Conservation (phyloP, 352 stramenopile genomes). For the Phytophthora pluvialis region DNA sequence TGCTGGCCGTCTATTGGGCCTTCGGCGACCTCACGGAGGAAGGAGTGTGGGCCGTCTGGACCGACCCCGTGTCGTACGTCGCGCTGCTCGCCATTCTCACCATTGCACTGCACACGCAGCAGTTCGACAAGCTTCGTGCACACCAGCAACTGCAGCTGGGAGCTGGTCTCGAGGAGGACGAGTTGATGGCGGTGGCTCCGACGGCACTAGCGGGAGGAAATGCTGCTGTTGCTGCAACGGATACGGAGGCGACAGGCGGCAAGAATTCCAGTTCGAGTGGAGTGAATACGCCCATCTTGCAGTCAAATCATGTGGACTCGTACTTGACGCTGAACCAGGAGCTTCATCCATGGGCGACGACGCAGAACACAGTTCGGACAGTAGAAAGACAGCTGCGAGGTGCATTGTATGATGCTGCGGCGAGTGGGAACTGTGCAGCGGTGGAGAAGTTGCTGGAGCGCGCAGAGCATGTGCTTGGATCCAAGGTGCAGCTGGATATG, state of each 20-base stretch:
- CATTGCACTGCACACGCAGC: conserved; percentile 62
- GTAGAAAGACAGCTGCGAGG: conserved; percentile 57
- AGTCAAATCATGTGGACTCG: conserved; percentile 45
- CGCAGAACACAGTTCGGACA: conserved; percentile 38
- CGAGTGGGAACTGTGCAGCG: conserved; percentile 48
- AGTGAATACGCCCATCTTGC: conserved; percentile 44
- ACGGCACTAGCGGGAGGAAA: conserved; percentile 20
- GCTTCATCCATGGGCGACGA: conserved; percentile 38
- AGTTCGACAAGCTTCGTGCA: conserved; percentile 68
- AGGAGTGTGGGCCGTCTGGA: conserved; percentile 43
- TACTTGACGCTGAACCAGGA: conserved; percentile 53
- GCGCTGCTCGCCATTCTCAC: conserved; percentile 45
- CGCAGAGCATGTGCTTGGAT: conserved; percentile 61
- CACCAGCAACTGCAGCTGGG: conserved; percentile 75
- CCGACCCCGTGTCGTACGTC: conserved; percentile 31
- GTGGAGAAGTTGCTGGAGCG: conserved; percentile 55
- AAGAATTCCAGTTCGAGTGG: conserved; percentile 13
- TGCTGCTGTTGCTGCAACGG: background rate
- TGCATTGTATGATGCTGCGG: conserved; percentile 55
- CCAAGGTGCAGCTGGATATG: conserved; percentile 67
- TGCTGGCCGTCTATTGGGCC: conserved; percentile 51
- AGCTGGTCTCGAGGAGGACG: conserved; percentile 55
- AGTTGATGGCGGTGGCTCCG: conserved; percentile 36
- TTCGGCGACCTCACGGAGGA: conserved; percentile 53
- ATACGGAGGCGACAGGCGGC: conserved; percentile 5